Percentiles rank a stretch among this genome's conserved stretches.
Evolutionary conservation across 2,329 filamentous ascomycete genomes (phyloP).

Genomic region (Phialophora macrospora): DNA sequence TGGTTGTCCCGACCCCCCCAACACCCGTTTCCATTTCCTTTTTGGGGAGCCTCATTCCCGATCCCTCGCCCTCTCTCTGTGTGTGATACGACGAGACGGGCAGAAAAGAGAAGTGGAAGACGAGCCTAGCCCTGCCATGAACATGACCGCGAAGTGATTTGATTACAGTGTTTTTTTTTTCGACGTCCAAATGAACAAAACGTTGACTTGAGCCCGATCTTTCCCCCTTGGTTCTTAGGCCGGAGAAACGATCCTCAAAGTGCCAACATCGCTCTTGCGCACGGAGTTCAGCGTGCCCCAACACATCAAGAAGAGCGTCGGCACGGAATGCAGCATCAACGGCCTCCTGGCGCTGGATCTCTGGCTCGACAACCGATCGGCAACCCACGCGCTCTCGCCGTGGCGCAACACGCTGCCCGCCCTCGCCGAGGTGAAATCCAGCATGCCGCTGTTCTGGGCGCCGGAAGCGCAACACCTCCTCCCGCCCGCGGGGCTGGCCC

Average conservation of each 20-base stretch:
- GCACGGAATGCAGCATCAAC: slow-evolving; percentile 14
- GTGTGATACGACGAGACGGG: not conserved
- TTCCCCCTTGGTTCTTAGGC: not conserved
- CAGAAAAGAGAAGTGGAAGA: not conserved
- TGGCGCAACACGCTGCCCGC: slow-evolving; percentile 21
- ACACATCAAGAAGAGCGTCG: not conserved
- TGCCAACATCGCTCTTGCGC: slow-evolving; percentile 15
- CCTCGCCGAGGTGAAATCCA: not conserved
- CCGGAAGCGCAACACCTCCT: slow-evolving; percentile 6
- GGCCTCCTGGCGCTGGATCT: slow-evolving; percentile 23
- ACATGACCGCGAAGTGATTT: not conserved
- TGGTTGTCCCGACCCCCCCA: not conserved
- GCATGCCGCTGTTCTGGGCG: slow-evolving; percentile 22
- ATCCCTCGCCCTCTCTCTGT: not conserved
- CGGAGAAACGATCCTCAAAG: slow-evolving; percentile 18
- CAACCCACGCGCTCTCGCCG: not conserved
- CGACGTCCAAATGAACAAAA: too few relatives aligned
- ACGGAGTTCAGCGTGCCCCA: slow-evolving; percentile 10
- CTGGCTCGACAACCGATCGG: slow-evolving; percentile 15
- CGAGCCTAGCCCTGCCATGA: not conserved
- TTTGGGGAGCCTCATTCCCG: not conserved
- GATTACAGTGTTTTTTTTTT: too few relatives aligned
- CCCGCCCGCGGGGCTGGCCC: slow-evolving; percentile 4
- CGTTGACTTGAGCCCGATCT: not conserved
- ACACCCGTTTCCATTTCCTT: not conserved